Evolutionary conservation across 2,329 filamentous ascomycete species (phyloP).

Genomic region (Lecanosticta acicola): DNA sequence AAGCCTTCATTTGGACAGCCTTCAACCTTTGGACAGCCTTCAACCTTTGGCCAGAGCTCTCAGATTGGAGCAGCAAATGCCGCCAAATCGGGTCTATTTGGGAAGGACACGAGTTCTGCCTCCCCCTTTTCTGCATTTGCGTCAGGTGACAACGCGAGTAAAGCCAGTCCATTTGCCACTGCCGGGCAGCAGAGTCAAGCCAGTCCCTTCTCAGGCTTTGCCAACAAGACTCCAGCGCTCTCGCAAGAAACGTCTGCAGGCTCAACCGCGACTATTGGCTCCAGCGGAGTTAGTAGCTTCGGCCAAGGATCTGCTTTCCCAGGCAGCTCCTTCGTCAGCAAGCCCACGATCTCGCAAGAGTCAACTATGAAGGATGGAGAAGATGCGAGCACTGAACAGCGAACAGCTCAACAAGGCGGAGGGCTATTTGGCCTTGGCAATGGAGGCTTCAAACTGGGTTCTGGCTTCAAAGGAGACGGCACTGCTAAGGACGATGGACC

Average conservation of each 20-base stretch:
- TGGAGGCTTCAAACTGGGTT: conserved; percentile 60
- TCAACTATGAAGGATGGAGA: conserved; percentile 21
- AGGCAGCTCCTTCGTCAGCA: conserved; percentile 25
- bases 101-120: neutral
- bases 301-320: conserved; percentile 27
- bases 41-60: conserved; percentile 16
- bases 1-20: neutral
- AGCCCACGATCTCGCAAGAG: conserved; percentile 27
- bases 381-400: conserved; percentile 2
- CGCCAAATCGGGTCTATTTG: neutral
- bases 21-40: conserved; percentile 21
- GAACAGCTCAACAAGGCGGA: conserved; percentile 6
- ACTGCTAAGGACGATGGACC: conserved; percentile 55
- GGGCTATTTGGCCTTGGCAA: conserved; percentile 31
- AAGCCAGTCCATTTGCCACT: conserved; percentile 8
- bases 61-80: conserved; percentile 9
- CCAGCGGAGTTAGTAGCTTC: conserved; percentile 31
- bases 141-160: conserved; percentile 1
- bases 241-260: conserved; percentile 29
- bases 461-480: conserved; percentile 61
- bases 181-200: conserved; percentile 17
- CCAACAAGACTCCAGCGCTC: conserved; percentile 11
- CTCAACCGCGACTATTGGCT: conserved; percentile 38
- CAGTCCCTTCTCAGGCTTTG: conserved; percentile 17
- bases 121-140: neutral